Base-by-base conservation (phyloP, 306 rosid species). In the Dalbergia cochinchinensis region DNA sequence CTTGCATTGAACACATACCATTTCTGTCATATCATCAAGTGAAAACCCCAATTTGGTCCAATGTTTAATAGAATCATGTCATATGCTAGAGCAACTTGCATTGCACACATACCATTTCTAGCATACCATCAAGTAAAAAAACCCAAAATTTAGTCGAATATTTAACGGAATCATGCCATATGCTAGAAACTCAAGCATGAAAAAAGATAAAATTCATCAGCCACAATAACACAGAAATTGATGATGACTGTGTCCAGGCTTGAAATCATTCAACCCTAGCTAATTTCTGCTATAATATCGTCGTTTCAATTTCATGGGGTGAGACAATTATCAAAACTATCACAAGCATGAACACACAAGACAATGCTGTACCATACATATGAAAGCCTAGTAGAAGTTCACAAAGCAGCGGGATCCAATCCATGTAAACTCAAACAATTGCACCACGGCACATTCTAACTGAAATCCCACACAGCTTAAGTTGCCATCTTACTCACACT, bases 371-470 rank as follows among this genome's bases (percentile, higher is more conserved):
- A 62, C 37, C 69, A 60, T 22, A 64, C 45, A 53, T 26, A 67
- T 11, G 44, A 69, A 70, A 70, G 33, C 70, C 65, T 11, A 45
- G 18, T 42, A 73, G 58, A 66, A 54, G 62, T 65, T 73, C 82
- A 64, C 51, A 53, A 74, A 58, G 26, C 39, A 37, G 78, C 2
- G 33, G 57, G 71, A 85, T 65, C 64, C 62, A 78, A 65, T 71
- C 71, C 80, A 69, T 26, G 61, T 48, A n/a, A 42, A n/a, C 26
- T 57, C 26, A 75, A 79, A 82, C 63, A 22, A 64, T 53, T 69
- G 61, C 39, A 74, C 22, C 65, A 12, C 3, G 12, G 41, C 11
- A 71, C 62, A 48, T 76, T 69, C 81, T 45, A 72, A 77, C 78
- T 51, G 51, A 48, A 81, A 77, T 68, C 18, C 60, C 80, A 15